phyloP scores from a whole-genome alignment of 225 moss, liverwort and hornwort species.

The Antitrichia curtipendula region DNA sequence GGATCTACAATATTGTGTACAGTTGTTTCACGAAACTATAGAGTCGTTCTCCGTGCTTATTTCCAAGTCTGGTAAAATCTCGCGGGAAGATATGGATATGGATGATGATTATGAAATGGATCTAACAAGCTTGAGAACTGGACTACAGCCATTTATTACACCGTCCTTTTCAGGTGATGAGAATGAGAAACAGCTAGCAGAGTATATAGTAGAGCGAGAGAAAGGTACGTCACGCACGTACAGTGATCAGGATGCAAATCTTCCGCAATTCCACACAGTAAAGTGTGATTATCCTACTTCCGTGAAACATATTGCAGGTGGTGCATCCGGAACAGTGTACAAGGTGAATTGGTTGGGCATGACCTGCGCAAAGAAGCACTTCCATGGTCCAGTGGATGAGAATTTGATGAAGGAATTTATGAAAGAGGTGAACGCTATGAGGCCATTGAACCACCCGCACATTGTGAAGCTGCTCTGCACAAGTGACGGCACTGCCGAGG shows the following conservation, averaged over 20 bases:
- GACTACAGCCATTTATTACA: neutral
- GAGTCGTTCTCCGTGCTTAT: neutral
- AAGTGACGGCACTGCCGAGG: neutral
- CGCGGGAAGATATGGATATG: neutral
- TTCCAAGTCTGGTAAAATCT: neutral
- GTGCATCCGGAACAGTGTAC: neutral
- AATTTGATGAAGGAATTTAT: neutral
- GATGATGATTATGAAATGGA: neutral
- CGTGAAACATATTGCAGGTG: neutral
- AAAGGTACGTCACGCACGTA: neutral
- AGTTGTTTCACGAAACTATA: neutral
- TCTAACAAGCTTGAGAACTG: neutral
- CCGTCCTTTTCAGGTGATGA: neutral
- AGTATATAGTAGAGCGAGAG: neutral
- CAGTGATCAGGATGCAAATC: neutral
- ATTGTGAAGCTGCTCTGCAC: neutral
- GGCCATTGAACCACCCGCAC: neutral
- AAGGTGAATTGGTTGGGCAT: neutral
- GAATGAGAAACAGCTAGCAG: neutral
- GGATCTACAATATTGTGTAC: neutral
- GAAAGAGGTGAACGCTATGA: neutral
- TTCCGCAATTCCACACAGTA: neutral
- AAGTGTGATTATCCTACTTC: neutral
- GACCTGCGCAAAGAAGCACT: neutral
- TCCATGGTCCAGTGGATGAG: neutral